These are phyloP conservation scores for Epichloe gansuensis DNA, from an alignment of 2,329 filamentous ascomycete genomes.

Conservation along the genomic window DNA sequence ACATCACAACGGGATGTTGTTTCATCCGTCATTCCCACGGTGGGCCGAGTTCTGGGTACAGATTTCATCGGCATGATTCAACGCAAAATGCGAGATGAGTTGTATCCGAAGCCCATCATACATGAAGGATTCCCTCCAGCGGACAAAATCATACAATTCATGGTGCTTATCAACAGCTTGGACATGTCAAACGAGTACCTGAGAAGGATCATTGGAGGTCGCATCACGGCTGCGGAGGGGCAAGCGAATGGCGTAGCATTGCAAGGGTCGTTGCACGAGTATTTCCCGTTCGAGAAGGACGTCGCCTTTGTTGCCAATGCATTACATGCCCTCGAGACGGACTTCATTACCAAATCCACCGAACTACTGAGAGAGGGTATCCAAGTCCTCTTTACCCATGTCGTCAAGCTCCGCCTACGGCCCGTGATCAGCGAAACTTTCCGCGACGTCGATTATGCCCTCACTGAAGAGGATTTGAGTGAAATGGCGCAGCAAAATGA, in stretches of 20 bases:
- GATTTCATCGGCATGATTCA: slow-evolving; percentile 97
- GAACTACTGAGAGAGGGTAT: slow-evolving; percentile 79
- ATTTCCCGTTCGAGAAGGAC: slow-evolving; percentile 74
- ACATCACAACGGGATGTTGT: slow-evolving; percentile 75
- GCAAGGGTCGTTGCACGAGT: slow-evolving; percentile 38
- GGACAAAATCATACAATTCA: slow-evolving; percentile 75
- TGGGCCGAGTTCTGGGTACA: slow-evolving; percentile 67
- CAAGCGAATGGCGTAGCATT: slow-evolving; percentile 22
- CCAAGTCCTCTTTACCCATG: slow-evolving; percentile 73
- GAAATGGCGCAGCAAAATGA: slow-evolving; percentile 42
- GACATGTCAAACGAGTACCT: slow-evolving; percentile 89
- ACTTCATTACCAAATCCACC: slow-evolving; percentile 63
- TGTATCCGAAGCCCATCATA: slow-evolving; percentile 68
- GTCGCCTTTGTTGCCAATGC: slow-evolving; percentile 53
- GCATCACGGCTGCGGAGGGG: slow-evolving; percentile 36
- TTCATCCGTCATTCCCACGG: slow-evolving; percentile 61
- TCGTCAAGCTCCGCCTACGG: slow-evolving; percentile 72
- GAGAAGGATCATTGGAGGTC: slow-evolving; percentile 64
- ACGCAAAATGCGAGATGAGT: slow-evolving; percentile 93
- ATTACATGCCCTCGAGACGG: slow-evolving; percentile 54
- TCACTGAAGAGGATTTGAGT: slow-evolving; percentile 47
- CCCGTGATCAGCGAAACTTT: slow-evolving; percentile 81
- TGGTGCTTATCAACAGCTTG: slow-evolving; percentile 90
- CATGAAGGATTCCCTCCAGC: slow-evolving; percentile 78
- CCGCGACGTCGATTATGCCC: slow-evolving; percentile 76